Percentiles rank a stretch among this genome's conserved stretches.
These are phyloP conservation scores for Colletotrichum sp. DNA, from an alignment of 2,329 filamentous ascomycete species.

Conservation along the genomic window DNA sequence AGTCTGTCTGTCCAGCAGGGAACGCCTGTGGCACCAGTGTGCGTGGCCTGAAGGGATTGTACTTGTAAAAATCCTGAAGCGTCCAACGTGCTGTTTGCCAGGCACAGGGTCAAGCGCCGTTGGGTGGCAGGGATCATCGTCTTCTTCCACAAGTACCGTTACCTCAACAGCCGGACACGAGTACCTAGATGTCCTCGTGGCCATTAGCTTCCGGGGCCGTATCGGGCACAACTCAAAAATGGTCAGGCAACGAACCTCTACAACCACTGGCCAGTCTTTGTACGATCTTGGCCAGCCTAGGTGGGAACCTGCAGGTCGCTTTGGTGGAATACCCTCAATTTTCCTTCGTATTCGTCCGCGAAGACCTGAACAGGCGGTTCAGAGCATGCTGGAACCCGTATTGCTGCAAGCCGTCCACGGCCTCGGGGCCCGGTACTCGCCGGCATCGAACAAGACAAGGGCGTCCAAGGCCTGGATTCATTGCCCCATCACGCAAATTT, in stretches of 20 bases:
- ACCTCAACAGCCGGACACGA: background rate
- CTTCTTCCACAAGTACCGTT: background rate
- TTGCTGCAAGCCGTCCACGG: background rate
- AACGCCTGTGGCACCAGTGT: background rate
- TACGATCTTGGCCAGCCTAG: background rate
- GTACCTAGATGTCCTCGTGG: background rate
- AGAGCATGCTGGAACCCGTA: slow-evolving; percentile 2
- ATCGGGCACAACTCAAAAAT: background rate
- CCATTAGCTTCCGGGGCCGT: background rate
- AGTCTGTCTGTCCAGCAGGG: background rate
- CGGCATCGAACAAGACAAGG: background rate
- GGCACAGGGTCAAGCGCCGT: background rate
- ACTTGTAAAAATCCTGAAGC: slow-evolving; percentile 8
- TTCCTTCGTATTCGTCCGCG: slow-evolving; percentile 14
- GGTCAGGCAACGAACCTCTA: background rate
- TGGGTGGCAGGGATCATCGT: slow-evolving; percentile 4
- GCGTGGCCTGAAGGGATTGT: slow-evolving; percentile 16
- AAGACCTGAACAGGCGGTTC: background rate
- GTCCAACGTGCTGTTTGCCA: slow-evolving; percentile 1
- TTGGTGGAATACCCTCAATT: background rate
- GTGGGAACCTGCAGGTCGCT: slow-evolving; percentile 13
- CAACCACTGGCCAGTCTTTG: background rate
- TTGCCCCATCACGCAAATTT: background rate
- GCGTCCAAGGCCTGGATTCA: background rate
- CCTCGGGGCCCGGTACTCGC: slow-evolving; percentile 3